A percentile compares a stretch with the other conserved stretches of the same genome.
phyloP scores from a whole-genome alignment of 2,329 filamentous ascomycete genomes.

The Sporothrix brasiliensis region DNA sequence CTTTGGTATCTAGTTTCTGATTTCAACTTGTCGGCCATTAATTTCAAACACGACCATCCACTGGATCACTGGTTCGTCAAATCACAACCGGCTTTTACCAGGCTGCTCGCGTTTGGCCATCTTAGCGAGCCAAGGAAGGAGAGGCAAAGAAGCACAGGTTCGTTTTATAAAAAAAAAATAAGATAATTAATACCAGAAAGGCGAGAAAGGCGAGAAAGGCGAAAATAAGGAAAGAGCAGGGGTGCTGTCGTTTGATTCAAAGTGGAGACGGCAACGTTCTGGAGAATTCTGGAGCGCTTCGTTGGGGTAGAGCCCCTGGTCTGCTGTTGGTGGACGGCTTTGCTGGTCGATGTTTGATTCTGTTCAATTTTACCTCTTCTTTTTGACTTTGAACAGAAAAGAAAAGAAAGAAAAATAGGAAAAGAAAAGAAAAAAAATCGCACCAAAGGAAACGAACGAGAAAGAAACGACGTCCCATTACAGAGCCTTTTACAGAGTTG shows the following conservation, averaged over 20 bases:
- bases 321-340: not conserved
- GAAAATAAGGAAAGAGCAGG: not conserved
- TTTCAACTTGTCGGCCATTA: constrained; percentile 1
- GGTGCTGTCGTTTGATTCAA: not conserved
- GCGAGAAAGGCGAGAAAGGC: too few relatives aligned
- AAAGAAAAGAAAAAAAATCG: too few relatives aligned
- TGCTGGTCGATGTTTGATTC: too few relatives aligned
- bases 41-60: constrained; percentile 3
- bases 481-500: too few relatives aligned
- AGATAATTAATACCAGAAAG: too few relatives aligned
- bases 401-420: too few relatives aligned
- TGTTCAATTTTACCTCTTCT: not conserved
- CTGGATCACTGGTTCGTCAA: not conserved
- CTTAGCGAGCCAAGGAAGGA: not conserved
- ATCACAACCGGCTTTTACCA: not conserved
- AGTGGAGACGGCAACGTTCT: not conserved
- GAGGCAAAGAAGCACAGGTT: not conserved
- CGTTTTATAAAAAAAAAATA: too few relatives aligned
- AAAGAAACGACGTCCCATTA: too few relatives aligned
- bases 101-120: not conserved
- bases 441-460: too few relatives aligned
- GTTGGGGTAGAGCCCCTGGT: not conserved
- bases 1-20: not conserved
- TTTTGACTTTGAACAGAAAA: not conserved
- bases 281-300: constrained; percentile 24